phyloP scores from a whole-genome alignment of 2,329 filamentous ascomycete genomes.

The Blastomyces silverae region DNA sequence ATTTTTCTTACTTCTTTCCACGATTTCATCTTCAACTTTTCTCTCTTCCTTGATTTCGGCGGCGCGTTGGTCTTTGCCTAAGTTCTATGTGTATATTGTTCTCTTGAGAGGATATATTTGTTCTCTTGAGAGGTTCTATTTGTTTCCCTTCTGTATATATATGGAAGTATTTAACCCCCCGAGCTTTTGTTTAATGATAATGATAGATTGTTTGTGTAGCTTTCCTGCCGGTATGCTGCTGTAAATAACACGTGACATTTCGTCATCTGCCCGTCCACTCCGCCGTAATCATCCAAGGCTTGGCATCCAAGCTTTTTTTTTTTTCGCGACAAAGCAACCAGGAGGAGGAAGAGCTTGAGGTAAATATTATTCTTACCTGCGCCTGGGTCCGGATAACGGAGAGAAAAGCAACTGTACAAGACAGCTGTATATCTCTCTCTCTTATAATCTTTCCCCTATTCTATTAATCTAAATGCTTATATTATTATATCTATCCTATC shows the following conservation, averaged over 20 bases:
- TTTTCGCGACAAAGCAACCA: too few relatives aligned
- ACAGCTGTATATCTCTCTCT: not conserved
- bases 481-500: not conserved
- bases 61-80: not conserved
- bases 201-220: too few relatives aligned
- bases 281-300: not conserved
- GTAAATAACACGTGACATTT: not conserved
- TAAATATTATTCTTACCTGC: not conserved
- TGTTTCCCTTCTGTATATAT: not conserved
- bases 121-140: too few relatives aligned
- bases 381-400: not conserved
- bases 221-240: too few relatives aligned
- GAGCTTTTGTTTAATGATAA: too few relatives aligned
- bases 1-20: too few relatives aligned
- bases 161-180: not conserved
- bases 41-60: too few relatives aligned
- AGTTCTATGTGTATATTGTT: not conserved
- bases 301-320: conserved; percentile 11
- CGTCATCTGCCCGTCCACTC: not conserved
- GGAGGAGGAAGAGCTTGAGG: not conserved
- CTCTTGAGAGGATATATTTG: too few relatives aligned
- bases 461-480: not conserved
- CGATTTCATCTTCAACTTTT: too few relatives aligned
- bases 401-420: not conserved
- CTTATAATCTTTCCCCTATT: not conserved